phyloP scores from a whole-genome alignment of 2,329 filamentous ascomycete species.

The Huntiella abstrusa region DNA sequence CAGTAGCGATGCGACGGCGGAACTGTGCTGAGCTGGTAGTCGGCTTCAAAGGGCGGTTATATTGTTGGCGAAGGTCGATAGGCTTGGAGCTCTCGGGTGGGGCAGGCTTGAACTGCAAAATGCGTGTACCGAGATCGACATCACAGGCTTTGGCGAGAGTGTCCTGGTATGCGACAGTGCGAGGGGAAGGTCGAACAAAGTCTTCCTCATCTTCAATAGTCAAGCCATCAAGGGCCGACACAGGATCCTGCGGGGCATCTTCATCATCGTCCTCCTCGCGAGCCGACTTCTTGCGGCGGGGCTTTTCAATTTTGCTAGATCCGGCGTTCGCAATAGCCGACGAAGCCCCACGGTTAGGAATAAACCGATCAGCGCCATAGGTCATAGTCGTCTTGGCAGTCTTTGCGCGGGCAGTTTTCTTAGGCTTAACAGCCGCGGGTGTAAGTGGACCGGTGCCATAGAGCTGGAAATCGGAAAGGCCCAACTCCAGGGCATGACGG shows the following conservation, averaged over 20 bases:
- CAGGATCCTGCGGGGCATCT: constrained; percentile 58
- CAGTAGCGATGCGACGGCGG: constrained; percentile 78
- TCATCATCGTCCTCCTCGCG: constrained; percentile 41
- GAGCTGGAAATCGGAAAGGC: constrained; percentile 80
- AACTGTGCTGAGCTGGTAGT: constrained; percentile 63
- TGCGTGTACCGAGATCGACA: constrained; percentile 82
- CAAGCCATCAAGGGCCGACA: constrained; percentile 61
- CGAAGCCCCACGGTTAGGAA: constrained; percentile 80
- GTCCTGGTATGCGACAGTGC: constrained; percentile 79
- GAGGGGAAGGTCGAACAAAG: constrained; percentile 58
- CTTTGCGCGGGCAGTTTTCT: constrained; percentile 38
- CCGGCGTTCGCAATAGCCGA: constrained; percentile 70
- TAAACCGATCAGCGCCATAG: constrained; percentile 81
- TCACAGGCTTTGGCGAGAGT: constrained; percentile 81
- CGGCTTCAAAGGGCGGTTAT: constrained; percentile 86
- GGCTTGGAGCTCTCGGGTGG: constrained; percentile 97
- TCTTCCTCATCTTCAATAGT: constrained; percentile 57
- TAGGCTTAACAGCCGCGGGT: constrained; percentile 36
- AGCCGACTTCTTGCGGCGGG: constrained; percentile 52
- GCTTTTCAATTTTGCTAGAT: constrained; percentile 64
- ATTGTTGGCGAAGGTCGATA: constrained; percentile 90
- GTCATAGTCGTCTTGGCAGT: constrained; percentile 59
- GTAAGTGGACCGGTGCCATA: constrained; percentile 60
- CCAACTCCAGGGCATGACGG: constrained; percentile 66
- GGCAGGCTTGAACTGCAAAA: constrained; percentile 94